Percentiles rank a stretch among this genome's conserved stretches.
phyloP scores from a whole-genome alignment of 805 yeast species.

The Aciculoconidium aculeatum region DNA sequence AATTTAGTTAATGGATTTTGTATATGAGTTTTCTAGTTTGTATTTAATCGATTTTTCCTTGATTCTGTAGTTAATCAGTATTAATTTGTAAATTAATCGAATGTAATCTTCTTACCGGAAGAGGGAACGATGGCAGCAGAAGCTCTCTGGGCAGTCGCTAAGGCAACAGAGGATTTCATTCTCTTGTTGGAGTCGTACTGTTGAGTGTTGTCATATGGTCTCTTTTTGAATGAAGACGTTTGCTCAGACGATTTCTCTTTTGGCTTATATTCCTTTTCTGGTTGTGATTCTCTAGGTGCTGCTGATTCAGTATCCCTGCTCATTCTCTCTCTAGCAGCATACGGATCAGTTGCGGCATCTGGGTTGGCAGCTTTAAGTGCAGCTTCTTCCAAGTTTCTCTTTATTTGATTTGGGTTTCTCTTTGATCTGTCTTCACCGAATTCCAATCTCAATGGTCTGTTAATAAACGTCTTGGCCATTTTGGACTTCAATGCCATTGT shows the following conservation, averaged over 20 bases:
- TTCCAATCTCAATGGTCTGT: slow-evolving; percentile 78
- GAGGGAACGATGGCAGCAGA: slow-evolving; percentile 86
- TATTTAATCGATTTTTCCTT: too few species aligned
- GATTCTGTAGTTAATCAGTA: too few species aligned
- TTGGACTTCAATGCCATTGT: slow-evolving; percentile 76
- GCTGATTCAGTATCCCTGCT: slow-evolving; percentile 16
- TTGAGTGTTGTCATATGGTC: slow-evolving; percentile 10
- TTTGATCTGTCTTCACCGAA: slow-evolving; percentile 93
- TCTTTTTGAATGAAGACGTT: slow-evolving; percentile 12
- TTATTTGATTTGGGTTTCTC: slow-evolving; percentile 45
- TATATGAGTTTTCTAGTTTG: too few species aligned
- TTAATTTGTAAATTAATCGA: slow-evolving; percentile 36
- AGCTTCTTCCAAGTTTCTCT: slow-evolving; percentile 21
- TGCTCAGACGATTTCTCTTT: slow-evolving; percentile 10
- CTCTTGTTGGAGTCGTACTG: slow-evolving; percentile 36
- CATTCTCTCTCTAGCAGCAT: slow-evolving; percentile 13
- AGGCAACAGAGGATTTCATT: slow-evolving; percentile 73
- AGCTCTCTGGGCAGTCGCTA: slow-evolving; percentile 84
- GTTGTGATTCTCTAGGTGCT: slow-evolving; percentile 5
- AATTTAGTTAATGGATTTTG: too few species aligned
- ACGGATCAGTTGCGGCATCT: slow-evolving; percentile 4
- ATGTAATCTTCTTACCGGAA: slow-evolving; percentile 79
- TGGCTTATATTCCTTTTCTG: slow-evolving; percentile 9
- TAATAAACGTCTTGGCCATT: slow-evolving; percentile 56
- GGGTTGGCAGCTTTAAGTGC: too few species aligned